These are phyloP conservation scores for Cyberlindnera meyerae DNA, from an alignment of 805 yeast species.

Conservation along the genomic window DNA sequence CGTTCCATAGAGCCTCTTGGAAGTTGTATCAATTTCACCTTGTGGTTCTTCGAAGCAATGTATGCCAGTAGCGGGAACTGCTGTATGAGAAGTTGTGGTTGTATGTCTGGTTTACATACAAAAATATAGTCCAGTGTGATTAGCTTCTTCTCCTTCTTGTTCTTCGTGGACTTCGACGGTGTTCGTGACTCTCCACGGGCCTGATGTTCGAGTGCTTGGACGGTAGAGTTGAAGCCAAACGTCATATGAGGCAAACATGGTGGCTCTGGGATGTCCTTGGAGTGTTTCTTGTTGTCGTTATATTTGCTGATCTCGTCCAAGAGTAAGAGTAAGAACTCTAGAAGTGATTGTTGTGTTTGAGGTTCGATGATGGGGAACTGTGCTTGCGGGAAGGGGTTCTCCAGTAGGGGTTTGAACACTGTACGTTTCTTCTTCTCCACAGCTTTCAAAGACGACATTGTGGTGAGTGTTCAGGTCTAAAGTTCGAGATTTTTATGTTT, in stretches of 20 bases:
- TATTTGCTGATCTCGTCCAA: conserved; percentile 28
- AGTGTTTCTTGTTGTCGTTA: conserved; percentile 11
- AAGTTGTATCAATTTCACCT: conserved; percentile 53
- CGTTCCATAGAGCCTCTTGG: conserved; percentile 38
- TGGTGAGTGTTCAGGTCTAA: too few relatives aligned
- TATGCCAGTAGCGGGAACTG: conserved; percentile 55
- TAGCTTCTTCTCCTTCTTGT: not conserved
- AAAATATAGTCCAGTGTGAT: conserved; percentile 34
- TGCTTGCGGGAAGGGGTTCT: conserved; percentile 55
- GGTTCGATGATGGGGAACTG: conserved; percentile 41
- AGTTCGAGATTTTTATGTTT: too few relatives aligned
- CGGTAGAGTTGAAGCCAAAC: conserved; percentile 54
- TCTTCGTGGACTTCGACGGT: conserved; percentile 2
- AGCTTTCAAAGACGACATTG: conserved; percentile 38
- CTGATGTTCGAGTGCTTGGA: conserved; percentile 40
- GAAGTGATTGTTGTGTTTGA: conserved; percentile 31
- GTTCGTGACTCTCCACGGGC: conserved; percentile 22
- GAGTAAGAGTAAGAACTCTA: conserved; percentile 32
- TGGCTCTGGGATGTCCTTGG: conserved; percentile 14
- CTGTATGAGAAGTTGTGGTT: conserved; percentile 45
- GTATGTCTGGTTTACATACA: conserved; percentile 55
- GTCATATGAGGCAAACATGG: conserved; percentile 24
- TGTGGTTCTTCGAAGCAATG: conserved; percentile 26
- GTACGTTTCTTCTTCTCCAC: conserved; percentile 47
- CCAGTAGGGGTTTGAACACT: conserved; percentile 59